These are phyloP conservation scores for Picochlorum sp. DNA, from an alignment of 139 green algal genomes.

Conservation along the genomic window DNA sequence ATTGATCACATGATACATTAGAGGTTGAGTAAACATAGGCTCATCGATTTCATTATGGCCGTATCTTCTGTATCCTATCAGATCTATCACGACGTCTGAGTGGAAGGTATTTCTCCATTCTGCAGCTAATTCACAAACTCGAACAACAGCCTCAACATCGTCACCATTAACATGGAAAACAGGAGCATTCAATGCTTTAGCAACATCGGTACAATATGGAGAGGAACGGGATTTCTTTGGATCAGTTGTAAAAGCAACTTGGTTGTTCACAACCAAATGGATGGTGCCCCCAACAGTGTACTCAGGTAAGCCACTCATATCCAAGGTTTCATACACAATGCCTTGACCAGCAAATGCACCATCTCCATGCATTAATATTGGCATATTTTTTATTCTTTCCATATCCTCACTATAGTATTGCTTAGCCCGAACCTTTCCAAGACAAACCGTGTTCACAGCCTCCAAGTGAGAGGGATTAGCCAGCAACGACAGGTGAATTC, in stretches of 20 bases:
- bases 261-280: conserved; percentile 98
- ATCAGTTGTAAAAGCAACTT: conserved; percentile 98
- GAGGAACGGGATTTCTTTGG: conserved; percentile 68
- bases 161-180: conserved; percentile 99
- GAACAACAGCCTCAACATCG: conserved; percentile 86
- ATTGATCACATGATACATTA: conserved; percentile 88
- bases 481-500: conserved; percentile 86
- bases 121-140: conserved; percentile 82
- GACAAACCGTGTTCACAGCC: conserved; percentile 85
- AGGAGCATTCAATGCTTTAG: conserved; percentile 83
- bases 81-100: conserved; percentile 90
- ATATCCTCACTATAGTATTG: conserved; percentile 77
- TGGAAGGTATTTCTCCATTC: conserved; percentile 89
- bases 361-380: conserved; percentile 93
- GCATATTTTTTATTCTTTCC: conserved; percentile 49
- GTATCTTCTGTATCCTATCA: conserved; percentile 70
- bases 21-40: conserved; percentile 95
- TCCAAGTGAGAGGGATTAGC: conserved; percentile 95
- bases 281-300: conserved; percentile 91
- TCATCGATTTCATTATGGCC: conserved; percentile 99
- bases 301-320: conserved; percentile 87
- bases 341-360: conserved; percentile 91
- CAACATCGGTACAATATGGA: conserved; percentile 94
- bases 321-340: conserved; percentile 95
- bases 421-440: conserved; percentile 93